A percentile compares a stretch with the other conserved stretches of the same genome.
Evolutionary conservation across 139 green algal species (phyloP).

Genomic region (Dunaliella primolecta): DNA sequence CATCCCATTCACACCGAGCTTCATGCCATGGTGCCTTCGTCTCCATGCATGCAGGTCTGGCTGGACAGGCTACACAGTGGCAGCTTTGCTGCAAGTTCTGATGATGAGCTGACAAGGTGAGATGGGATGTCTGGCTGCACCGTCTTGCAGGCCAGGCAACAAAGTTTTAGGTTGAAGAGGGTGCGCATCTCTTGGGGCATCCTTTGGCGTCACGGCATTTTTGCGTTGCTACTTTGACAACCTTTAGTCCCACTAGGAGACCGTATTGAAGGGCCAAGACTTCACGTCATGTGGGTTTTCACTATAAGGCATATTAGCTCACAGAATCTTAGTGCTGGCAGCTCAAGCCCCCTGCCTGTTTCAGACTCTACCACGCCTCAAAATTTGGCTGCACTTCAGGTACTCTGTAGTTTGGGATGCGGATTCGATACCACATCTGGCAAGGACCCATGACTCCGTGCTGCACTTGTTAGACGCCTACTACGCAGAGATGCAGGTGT

Average conservation of each 20-base stretch:
- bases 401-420: neutral
- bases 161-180: neutral
- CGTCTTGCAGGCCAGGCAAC: no score
- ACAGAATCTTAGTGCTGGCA: neutral
- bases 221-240: neutral
- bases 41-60: conserved; percentile 34
- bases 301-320: neutral
- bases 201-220: neutral
- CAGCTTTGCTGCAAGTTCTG: conserved; percentile 33
- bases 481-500: conserved; percentile 52
- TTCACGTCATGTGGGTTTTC: neutral
- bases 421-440: neutral
- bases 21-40: no score
- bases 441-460: conserved; percentile 25
- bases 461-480: conserved; percentile 53
- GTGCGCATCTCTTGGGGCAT: neutral
- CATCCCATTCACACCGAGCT: no score
- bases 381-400: neutral
- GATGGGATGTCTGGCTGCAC: neutral
- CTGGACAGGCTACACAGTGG: conserved; percentile 31
- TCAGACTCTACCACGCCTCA: neutral
- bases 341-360: neutral
- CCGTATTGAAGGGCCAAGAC: neutral
- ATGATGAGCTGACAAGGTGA: neutral
- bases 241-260: no score